These are phyloP conservation scores for Chalciporus pseudorubinellus DNA, from an alignment of 768 basidiomycete species.

Conservation along the genomic window DNA sequence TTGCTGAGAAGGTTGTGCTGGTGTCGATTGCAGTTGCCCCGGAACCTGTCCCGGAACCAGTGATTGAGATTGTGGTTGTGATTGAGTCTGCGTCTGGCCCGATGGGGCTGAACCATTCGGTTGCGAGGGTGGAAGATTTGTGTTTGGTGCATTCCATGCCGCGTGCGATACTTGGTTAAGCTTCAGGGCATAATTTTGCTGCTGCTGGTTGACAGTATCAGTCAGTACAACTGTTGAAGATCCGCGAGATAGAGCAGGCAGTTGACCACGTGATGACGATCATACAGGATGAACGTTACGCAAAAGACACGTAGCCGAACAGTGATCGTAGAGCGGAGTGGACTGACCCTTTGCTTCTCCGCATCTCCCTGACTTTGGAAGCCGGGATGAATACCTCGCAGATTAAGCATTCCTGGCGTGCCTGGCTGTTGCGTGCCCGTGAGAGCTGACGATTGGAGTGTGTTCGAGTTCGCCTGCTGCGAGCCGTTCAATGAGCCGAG, in stretches of 20 bases:
- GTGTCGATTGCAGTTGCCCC: slow-evolving; percentile 17
- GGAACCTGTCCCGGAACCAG: slow-evolving; percentile 23
- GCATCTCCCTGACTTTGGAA: slow-evolving; percentile 58
- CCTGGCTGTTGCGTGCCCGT: slow-evolving; percentile 46
- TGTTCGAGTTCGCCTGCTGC: slow-evolving; percentile 22
- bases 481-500: slow-evolving; percentile 46
- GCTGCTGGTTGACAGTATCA: slow-evolving; percentile 9
- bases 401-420: slow-evolving; percentile 69
- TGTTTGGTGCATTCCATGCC: slow-evolving; percentile 62
- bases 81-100: slow-evolving; percentile 23
- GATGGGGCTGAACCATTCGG: slow-evolving; percentile 26
- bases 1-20: slow-evolving; percentile 29
- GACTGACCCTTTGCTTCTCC: slow-evolving; percentile 68
- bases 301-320: slow-evolving; percentile 3
- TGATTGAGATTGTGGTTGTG: slow-evolving; percentile 24
- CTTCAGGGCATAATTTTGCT: slow-evolving; percentile 64
- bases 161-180: slow-evolving; percentile 59
- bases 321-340: not conserved
- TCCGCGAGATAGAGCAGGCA: not conserved
- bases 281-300: not conserved
- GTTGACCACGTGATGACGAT: not conserved
- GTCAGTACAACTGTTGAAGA: not conserved
- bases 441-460: slow-evolving; percentile 28
- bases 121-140: slow-evolving; percentile 39
- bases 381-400: slow-evolving; percentile 41